phyloP scores from a whole-genome alignment of 441 rosid genomes.

The Adansonia madagascariensis region DNA sequence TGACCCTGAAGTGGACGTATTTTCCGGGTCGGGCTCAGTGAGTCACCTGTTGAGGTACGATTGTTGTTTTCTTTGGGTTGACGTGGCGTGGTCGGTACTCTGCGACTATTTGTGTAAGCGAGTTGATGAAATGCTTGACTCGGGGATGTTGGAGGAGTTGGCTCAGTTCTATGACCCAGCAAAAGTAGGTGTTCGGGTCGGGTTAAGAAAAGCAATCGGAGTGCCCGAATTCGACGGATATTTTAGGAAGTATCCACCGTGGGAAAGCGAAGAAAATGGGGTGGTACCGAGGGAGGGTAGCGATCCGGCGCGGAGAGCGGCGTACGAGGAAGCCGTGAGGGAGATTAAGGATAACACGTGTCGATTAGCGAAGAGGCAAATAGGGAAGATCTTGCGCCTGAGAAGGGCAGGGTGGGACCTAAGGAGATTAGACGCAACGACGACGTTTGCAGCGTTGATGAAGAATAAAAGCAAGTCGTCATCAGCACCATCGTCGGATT shows the following conservation, averaged over 20 bases:
- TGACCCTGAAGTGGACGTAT: slow-evolving; percentile 53
- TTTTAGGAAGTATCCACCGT: slow-evolving; percentile 52
- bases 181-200: slow-evolving; percentile 38
- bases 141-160: slow-evolving; percentile 81
- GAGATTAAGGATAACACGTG: slow-evolving; percentile 75
- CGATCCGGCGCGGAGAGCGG: slow-evolving; percentile 42
- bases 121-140: slow-evolving; percentile 82
- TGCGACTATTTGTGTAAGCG: slow-evolving; percentile 55
- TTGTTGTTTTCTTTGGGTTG: slow-evolving; percentile 84
- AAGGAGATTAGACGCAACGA: slow-evolving; percentile 73
- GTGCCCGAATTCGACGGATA: slow-evolving; percentile 74
- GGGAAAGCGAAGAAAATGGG: slow-evolving; percentile 10
- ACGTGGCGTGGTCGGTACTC: slow-evolving; percentile 58
- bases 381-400: slow-evolving; percentile 59
- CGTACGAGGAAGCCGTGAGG: slow-evolving; percentile 69
- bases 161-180: slow-evolving; percentile 46
- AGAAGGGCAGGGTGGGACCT: slow-evolving; percentile 69
- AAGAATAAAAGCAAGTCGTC: background rate
- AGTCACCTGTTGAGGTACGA: slow-evolving; percentile 55
- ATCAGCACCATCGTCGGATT: background rate
- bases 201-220: slow-evolving; percentile 77
- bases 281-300: slow-evolving; percentile 16
- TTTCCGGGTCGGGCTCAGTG: slow-evolving; percentile 39
- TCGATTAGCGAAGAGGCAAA: slow-evolving; percentile 70
- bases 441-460: slow-evolving; percentile 51